Conservation (phyloP, 305 asterid species). For the Caryopteris hybrid region DNA sequence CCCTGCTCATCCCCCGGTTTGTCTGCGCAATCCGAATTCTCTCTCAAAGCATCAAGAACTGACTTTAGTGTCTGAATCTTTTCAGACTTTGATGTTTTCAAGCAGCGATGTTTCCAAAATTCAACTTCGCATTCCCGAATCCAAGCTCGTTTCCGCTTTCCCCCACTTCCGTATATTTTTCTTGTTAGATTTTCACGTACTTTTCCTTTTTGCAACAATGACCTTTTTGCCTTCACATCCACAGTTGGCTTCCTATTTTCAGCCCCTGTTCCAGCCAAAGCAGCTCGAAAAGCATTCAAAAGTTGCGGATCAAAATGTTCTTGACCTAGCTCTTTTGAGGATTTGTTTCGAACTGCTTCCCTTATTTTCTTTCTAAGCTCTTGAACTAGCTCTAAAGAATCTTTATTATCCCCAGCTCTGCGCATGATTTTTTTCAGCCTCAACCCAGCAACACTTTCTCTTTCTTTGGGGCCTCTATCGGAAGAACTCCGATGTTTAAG, state of each 20-base stretch:
- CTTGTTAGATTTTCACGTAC: slow-evolving; percentile 91
- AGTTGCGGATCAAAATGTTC: slow-evolving; percentile 79
- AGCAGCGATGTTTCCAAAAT: slow-evolving; percentile 96
- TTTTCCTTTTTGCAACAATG: slow-evolving; percentile 87
- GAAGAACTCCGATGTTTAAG: slow-evolving; percentile 28
- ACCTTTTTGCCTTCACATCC: slow-evolving; percentile 73
- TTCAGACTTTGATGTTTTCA: slow-evolving; percentile 64
- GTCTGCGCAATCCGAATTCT: slow-evolving; percentile 37
- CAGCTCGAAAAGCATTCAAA: slow-evolving; percentile 91
- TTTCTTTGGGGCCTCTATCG: slow-evolving; percentile 34
- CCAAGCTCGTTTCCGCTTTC: slow-evolving; percentile 87
- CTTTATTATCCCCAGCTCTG: slow-evolving; percentile 63
- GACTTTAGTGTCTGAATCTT: slow-evolving; percentile 78
- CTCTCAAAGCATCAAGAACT: slow-evolving; percentile 77
- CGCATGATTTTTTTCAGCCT: slow-evolving; percentile 96
- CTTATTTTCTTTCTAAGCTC: slow-evolving; percentile 79
- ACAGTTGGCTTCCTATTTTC: slow-evolving; percentile 58
- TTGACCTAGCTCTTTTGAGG: slow-evolving; percentile 63
- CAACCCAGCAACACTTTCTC: slow-evolving; percentile 58
- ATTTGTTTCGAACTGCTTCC: slow-evolving; percentile 80
- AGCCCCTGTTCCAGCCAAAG: slow-evolving; percentile 68
- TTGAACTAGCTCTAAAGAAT: slow-evolving; percentile 64
- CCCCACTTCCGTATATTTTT: slow-evolving; percentile 86
- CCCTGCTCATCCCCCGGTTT: slow-evolving; percentile 44
- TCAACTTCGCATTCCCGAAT: slow-evolving; percentile 95